Conservation (phyloP, 2,329 filamentous ascomycete genomes). For the Myriangium duriaei region DNA sequence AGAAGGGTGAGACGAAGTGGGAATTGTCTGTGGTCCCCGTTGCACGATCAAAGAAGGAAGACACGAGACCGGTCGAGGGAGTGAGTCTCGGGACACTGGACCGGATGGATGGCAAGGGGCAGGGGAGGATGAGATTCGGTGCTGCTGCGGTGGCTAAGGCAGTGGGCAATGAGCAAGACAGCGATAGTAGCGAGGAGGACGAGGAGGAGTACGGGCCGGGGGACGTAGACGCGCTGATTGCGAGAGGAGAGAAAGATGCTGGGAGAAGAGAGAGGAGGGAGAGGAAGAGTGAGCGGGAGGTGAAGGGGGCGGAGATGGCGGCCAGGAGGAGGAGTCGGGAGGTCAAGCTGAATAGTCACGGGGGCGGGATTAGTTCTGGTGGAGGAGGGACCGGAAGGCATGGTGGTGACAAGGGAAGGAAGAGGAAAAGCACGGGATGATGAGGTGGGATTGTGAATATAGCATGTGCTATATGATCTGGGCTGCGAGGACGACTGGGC, state of each 20-base stretch:
- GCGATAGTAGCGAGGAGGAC: not conserved
- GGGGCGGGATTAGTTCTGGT: not conserved
- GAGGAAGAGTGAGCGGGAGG: constrained; percentile 2
- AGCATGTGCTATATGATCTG: too few species aligned
- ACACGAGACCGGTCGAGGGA: not conserved
- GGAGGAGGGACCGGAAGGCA: constrained; percentile 4
- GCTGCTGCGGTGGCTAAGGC: not conserved
- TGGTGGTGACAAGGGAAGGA: not conserved
- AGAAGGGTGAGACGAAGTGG: constrained; percentile 9
- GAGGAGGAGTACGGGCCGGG: constrained; percentile 3
- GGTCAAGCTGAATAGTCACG: constrained; percentile 5
- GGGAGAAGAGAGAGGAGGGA: constrained; percentile 2
- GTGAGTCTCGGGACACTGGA: constrained; percentile 5
- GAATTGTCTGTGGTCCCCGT: not conserved
- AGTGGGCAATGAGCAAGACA: not conserved
- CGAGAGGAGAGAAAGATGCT: constrained; percentile 3
- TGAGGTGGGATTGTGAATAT: too few species aligned
- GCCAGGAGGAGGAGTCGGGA: constrained; percentile 3
- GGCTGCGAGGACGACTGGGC: too few species aligned
- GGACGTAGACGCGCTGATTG: constrained; percentile 6
- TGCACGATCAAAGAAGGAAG: not conserved
- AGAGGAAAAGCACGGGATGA: not conserved
- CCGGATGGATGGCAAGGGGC: not conserved
- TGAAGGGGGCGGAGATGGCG: constrained; percentile 1
- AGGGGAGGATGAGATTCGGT: constrained; percentile 6